Evolutionary conservation across 345 rosid genomes (phyloP).

Genomic region (Populus euphratica): DNA sequence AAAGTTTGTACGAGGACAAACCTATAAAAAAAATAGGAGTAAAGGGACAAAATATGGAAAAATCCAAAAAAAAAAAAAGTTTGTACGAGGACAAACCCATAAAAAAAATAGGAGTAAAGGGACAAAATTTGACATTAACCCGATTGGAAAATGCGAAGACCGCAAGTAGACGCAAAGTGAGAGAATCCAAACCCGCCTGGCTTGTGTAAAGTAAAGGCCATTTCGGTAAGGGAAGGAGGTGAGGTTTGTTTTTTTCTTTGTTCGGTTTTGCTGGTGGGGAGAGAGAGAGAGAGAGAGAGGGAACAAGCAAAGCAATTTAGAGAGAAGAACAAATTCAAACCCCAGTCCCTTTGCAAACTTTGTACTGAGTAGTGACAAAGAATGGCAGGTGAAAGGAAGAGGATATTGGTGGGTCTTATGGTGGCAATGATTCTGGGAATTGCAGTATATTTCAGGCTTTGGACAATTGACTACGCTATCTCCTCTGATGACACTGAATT

Average conservation of each 20-base stretch:
- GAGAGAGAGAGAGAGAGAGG: neutral
- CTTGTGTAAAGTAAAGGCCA: neutral
- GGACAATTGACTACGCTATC: slow-evolving; percentile 69
- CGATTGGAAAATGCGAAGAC: no score
- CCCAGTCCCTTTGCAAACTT: neutral
- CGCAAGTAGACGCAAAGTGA: neutral
- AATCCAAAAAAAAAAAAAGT: no score
- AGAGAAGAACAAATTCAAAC: neutral
- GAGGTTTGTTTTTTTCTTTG: neutral
- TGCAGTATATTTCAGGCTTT: slow-evolving; percentile 66
- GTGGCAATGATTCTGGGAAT: slow-evolving; percentile 57
- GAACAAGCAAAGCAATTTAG: neutral
- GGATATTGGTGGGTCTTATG: slow-evolving; percentile 39
- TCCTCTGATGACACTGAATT: slow-evolving; percentile 61
- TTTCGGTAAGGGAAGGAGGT: neutral
- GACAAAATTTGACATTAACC: no score
- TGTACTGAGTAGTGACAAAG: neutral
- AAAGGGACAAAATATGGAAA: neutral
- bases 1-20: no score
- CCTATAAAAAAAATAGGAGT: no score
- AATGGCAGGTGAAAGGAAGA: slow-evolving; percentile 52
- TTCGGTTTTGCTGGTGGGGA: neutral
- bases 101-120: neutral
- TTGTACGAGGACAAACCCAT: no score
- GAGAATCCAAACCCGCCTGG: neutral